These are phyloP conservation scores for Marasmius fiardii DNA, from an alignment of 1,284 basidiomycete species.

Conservation along the genomic window DNA sequence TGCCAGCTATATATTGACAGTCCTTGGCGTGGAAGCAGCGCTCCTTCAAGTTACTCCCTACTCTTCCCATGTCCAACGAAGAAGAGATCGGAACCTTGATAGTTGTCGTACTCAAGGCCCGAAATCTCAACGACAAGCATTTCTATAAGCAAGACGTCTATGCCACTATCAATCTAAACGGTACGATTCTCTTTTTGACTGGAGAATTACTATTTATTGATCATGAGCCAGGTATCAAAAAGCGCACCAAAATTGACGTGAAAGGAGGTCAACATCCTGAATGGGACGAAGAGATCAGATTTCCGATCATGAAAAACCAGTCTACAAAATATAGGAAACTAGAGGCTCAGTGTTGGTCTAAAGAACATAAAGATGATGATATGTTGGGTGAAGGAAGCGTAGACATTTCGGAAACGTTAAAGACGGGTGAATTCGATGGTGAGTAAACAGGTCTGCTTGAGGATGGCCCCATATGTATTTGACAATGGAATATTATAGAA, in stretches of 20 bases:
- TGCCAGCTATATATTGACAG: no score
- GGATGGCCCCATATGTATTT: conserved; percentile 1
- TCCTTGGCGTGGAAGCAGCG: no score
- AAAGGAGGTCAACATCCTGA: conserved; percentile 77
- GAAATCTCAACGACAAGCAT: conserved; percentile 67
- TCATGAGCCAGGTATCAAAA: conserved; percentile 36
- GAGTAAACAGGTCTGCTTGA: conserved; percentile 19
- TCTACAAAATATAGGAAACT: conserved; percentile 50
- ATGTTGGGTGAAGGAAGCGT: conserved; percentile 59
- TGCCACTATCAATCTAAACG: conserved; percentile 45
- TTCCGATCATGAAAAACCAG: conserved; percentile 48
- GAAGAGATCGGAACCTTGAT: conserved; percentile 64
- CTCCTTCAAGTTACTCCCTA: no score
- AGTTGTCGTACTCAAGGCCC: conserved; percentile 72
- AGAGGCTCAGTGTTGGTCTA: conserved; percentile 62
- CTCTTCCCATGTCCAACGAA: conserved; percentile 8
- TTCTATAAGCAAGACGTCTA: conserved; percentile 79
- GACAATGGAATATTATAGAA: conserved; percentile 36
- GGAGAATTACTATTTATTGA: conserved; percentile 7
- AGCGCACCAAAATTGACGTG: conserved; percentile 58
- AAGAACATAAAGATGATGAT: conserved; percentile 59
- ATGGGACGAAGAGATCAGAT: conserved; percentile 73
- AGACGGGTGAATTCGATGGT: conserved; percentile 78
- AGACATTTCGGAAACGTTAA: conserved; percentile 64
- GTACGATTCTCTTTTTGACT: conserved; percentile 21